Evolutionary conservation across 257 asterid species (phyloP).

Genomic region (Catharanthus roseus): DNA sequence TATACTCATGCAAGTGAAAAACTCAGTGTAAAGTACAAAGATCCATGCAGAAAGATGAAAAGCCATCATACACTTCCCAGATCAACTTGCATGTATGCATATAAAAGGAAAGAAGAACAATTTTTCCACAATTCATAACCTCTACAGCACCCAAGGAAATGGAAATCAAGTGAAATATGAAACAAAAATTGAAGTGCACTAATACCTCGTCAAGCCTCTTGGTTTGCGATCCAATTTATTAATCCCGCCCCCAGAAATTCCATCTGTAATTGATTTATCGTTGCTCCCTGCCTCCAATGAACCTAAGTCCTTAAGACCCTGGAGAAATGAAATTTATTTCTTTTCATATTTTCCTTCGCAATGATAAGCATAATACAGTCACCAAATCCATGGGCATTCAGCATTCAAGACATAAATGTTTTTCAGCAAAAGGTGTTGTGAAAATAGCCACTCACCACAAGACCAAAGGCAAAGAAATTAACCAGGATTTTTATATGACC

Average conservation of each 20-base stretch:
- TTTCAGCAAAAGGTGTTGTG: background rate
- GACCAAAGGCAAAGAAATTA: background rate
- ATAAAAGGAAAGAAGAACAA: no score
- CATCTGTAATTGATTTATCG: constrained; percentile 33
- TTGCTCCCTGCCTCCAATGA: constrained; percentile 22
- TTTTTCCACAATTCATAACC: background rate
- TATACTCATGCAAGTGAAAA: background rate
- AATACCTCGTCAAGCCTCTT: constrained; percentile 39
- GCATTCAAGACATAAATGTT: background rate
- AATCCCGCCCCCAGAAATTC: constrained; percentile 24
- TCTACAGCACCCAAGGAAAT: background rate
- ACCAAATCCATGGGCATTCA: background rate
- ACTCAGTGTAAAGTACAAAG: no score
- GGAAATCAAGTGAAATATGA: background rate
- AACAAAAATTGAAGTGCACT: background rate
- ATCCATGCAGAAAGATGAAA: no score
- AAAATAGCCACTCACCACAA: background rate
- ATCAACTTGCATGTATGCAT: no score
- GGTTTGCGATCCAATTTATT: constrained; percentile 29
- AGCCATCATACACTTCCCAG: no score
- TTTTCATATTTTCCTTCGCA: background rate
- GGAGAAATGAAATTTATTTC: constrained; percentile 3
- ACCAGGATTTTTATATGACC: background rate
- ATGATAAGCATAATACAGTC: background rate
- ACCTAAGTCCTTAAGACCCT: constrained; percentile 73